These are phyloP conservation scores for Oryza glumipatula DNA, from an alignment of 176 grass and related monocot genomes.

Conservation along the genomic window DNA sequence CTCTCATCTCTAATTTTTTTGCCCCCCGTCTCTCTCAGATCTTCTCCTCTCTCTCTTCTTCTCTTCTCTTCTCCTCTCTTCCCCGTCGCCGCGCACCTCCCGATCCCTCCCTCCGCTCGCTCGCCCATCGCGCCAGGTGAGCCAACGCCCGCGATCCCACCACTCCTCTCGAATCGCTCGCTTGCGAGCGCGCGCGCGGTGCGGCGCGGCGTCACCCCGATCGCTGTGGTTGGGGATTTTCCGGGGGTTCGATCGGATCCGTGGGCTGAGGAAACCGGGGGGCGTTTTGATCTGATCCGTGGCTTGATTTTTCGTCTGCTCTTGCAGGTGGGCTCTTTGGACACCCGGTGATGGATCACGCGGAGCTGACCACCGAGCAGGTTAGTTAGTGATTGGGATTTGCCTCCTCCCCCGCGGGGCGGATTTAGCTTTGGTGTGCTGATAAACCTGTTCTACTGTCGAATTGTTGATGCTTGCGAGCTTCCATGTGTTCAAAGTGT, in stretches of 20 bases:
- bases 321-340: slow-evolving; percentile 36
- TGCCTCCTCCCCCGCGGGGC: background rate
- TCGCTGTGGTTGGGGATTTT: background rate
- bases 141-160: background rate
- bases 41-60: background rate
- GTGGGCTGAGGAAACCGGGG: background rate
- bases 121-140: slow-evolving; percentile 27
- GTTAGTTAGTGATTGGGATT: slow-evolving; percentile 61
- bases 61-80: background rate
- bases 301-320: background rate
- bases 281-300: slow-evolving; percentile 33
- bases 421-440: background rate
- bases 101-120: slow-evolving; percentile 26
- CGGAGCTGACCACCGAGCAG: slow-evolving; percentile 92
- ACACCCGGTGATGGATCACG: slow-evolving; percentile 61
- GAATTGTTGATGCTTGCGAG: slow-evolving; percentile 19
- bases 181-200: background rate
- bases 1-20: slow-evolving; percentile 33
- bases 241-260: slow-evolving; percentile 35
- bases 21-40: slow-evolving; percentile 34
- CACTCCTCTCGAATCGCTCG: background rate
- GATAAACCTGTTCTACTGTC: background rate
- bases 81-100: slow-evolving; percentile 23
- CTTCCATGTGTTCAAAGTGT: background rate
- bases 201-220: background rate